Evolutionary conservation across 2,329 filamentous ascomycete genomes (phyloP).

Genomic region (Diaporthe velutina): DNA sequence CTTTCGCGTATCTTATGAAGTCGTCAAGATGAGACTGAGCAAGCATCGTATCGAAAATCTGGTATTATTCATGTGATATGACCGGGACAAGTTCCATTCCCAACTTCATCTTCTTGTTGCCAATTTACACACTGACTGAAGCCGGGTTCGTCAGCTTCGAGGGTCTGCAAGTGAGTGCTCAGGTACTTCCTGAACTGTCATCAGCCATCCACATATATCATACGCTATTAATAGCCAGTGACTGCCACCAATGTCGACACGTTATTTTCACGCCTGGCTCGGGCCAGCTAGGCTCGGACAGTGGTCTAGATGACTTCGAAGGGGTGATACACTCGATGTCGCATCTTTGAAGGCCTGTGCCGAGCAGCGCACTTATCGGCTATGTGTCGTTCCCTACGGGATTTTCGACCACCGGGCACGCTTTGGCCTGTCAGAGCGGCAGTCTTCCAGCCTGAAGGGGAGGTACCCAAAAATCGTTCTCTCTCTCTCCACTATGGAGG

Average conservation of each 20-base stretch:
- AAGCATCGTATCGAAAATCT: not conserved
- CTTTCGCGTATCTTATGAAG: not conserved
- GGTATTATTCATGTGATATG: fast-evolving
- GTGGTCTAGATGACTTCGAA: not conserved
- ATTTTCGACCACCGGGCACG: conserved; percentile 12
- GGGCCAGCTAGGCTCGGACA: not conserved
- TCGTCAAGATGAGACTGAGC: not conserved
- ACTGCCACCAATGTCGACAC: not conserved
- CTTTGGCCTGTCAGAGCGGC: conserved; percentile 1
- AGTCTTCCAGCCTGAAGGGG: not conserved
- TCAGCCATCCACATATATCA: too few species aligned
- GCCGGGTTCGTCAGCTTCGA: not conserved
- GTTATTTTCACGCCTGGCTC: not conserved
- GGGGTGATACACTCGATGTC: conserved; percentile 5
- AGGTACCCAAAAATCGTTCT: not conserved
- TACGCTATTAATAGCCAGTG: not conserved
- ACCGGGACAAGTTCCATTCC: not conserved
- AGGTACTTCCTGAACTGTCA: not conserved
- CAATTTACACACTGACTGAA: not conserved
- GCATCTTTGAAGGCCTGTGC: conserved; percentile 8
- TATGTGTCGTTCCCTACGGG: conserved; percentile 10
- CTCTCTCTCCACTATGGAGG: not conserved
- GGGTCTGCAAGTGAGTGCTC: not conserved
- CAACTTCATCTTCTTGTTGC: not conserved
- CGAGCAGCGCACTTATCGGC: not conserved